Percentiles rank a stretch among this genome's conserved stretches.
Evolutionary conservation across 2,329 filamentous ascomycete species (phyloP).

Genomic region (Cladosporium halotolerans): DNA sequence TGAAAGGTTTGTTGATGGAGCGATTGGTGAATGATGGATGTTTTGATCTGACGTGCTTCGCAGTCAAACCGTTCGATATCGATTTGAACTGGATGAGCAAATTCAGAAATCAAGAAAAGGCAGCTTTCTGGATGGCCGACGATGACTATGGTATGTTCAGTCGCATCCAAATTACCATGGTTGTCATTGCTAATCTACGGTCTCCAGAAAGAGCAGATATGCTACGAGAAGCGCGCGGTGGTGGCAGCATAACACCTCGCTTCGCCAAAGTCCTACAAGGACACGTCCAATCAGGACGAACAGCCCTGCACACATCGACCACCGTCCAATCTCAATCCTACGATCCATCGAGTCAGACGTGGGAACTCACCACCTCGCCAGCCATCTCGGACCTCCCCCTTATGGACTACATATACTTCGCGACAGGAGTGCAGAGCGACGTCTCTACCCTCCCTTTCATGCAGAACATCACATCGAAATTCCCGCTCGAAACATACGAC

Average conservation of each 20-base stretch:
- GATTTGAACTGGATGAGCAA: slow-evolving; percentile 75
- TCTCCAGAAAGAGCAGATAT: slow-evolving; percentile 56
- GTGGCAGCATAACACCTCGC: slow-evolving; percentile 67
- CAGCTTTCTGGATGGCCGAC: slow-evolving; percentile 70
- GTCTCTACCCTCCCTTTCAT: slow-evolving; percentile 57
- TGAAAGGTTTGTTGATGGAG: slow-evolving; percentile 31
- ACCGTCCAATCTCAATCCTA: slow-evolving; percentile 49
- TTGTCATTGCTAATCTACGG: background rate
- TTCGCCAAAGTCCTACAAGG: slow-evolving; percentile 62
- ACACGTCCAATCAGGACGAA: slow-evolving; percentile 47
- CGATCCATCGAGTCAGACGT: slow-evolving; percentile 42
- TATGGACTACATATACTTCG: slow-evolving; percentile 67
- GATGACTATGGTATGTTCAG: slow-evolving; percentile 49
- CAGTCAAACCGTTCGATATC: slow-evolving; percentile 71
- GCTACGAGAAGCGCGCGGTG: slow-evolving; percentile 60
- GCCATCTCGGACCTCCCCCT: slow-evolving; percentile 43
- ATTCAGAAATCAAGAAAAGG: slow-evolving; percentile 70
- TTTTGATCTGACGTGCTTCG: background rate
- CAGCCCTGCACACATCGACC: slow-evolving; percentile 55
- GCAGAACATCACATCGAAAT: slow-evolving; percentile 50
- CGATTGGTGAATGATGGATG: background rate
- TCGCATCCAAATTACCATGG: background rate
- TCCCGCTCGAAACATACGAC: slow-evolving; percentile 57
- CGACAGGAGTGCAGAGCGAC: slow-evolving; percentile 64
- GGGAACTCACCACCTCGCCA: slow-evolving; percentile 50